Evolutionary conservation across 2,329 filamentous ascomycete species (phyloP), one percentile per base, ranked within the genome.

Genomic region (Xylaria hypoxylon): DNA sequence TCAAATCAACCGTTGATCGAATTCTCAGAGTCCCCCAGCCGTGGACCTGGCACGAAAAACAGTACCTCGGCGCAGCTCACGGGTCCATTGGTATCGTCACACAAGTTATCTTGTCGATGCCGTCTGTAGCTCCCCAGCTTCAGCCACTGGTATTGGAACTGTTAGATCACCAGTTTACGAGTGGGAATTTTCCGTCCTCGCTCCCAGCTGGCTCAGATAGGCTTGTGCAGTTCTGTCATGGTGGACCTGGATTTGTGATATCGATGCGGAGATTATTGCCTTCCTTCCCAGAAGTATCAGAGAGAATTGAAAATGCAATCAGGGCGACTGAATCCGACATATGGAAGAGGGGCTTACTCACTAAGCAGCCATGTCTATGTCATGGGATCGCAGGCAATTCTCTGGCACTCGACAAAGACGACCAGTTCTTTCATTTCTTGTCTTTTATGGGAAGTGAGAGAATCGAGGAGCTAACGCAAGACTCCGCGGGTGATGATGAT

Each of bases 21-120:
- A 90, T 92, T 61, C 80, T 92, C 70, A 78, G 81, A 76, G 64
- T 82, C n/a, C 78, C 75, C 5, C 76, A 77, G 44, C 77, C 78
- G 0, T 92, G 90, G 90, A 84, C 83, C 68, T 92, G 88, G 87
- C 85, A 87, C 65, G 86, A 84, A 15, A 87, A 87, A 70, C 75
- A 79, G 19, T 91, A 91, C 72, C 80, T 91, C 40, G 91, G 90
- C 1, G 87, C 90, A 5, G 87, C 85, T 0, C 89, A 93, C 73
- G 91, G 91, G 7, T 84, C 86, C 13, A 86, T 92, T 28, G 89
- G 90, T 4, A 92, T 91, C 75, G 83, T 93, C 62, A 89, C 87
- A n/a, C 90, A 93, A 76, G 80, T 92, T 15, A 83, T 91, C 1
- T 80, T 86, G 24, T 87, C 88, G 2, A 83, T 85, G 62, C 85